A percentile compares a stretch with the other conserved stretches of the same genome.
Conservation (phyloP, 1,284 basidiomycete genomes). For the Pholiota adiposa region DNA sequence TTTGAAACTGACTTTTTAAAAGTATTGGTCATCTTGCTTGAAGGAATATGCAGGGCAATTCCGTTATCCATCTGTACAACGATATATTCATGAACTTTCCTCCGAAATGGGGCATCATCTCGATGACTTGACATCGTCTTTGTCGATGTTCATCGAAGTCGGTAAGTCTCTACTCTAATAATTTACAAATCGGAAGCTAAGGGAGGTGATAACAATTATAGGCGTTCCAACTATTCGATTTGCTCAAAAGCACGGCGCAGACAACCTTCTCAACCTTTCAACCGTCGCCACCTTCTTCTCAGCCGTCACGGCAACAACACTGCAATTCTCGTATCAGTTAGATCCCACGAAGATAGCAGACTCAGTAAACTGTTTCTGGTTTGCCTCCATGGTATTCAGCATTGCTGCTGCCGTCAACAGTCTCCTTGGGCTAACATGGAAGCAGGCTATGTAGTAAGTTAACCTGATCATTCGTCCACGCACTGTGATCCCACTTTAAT, state of each 20-base stretch:
- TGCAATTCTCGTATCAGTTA: conserved; percentile 66
- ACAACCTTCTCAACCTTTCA: conserved; percentile 70
- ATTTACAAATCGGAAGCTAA: not conserved
- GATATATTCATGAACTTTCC: conserved; percentile 73
- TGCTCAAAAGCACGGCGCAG: conserved; percentile 71
- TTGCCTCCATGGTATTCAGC: conserved; percentile 74
- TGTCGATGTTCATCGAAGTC: conserved; percentile 74
- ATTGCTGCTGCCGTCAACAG: conserved; percentile 79
- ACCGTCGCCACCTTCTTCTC: conserved; percentile 81
- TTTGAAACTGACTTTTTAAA: not conserved
- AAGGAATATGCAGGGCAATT: conserved; percentile 69
- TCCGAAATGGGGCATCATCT: conserved; percentile 73
- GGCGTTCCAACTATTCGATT: conserved; percentile 78
- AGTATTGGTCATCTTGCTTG: conserved; percentile 76
- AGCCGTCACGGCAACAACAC: conserved; percentile 72
- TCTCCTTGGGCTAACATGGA: conserved; percentile 73
- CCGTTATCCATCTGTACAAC: conserved; percentile 67
- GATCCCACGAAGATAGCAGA: conserved; percentile 33
- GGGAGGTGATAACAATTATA: conserved; percentile 26
- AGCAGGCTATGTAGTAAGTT: conserved; percentile 78
- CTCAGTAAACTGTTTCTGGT: conserved; percentile 75
- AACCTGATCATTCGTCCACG: no score
- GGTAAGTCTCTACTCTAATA: conserved; percentile 43
- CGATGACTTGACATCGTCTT: conserved; percentile 63
- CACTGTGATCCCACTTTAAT: no score